These are phyloP conservation scores for Diversispora eburnea DNA, from an alignment of 192 early-diverging fungal species.

Conservation along the genomic window DNA sequence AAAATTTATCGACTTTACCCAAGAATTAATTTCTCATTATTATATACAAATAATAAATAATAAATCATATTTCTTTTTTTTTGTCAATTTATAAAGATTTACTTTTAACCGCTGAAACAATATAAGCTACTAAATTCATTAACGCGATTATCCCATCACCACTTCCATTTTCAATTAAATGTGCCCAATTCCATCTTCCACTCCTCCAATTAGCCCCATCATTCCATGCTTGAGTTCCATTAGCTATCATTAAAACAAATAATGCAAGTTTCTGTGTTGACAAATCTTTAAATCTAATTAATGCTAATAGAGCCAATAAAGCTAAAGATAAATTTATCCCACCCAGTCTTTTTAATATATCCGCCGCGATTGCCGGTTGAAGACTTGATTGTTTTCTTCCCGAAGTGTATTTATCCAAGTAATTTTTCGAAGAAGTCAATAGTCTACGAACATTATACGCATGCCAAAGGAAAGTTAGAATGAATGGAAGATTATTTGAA, in stretches of 20 bases:
- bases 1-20: too few species aligned
- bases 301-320: constrained; percentile 8
- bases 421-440: neutral
- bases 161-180: neutral
- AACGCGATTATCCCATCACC: neutral
- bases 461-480: constrained; percentile 18
- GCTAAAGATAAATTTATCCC: constrained; percentile 3
- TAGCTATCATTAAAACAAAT: neutral
- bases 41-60: too few species aligned
- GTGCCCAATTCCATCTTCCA: constrained; percentile 19
- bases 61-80: too few species aligned
- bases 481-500: constrained; percentile 22
- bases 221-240: neutral
- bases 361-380: constrained; percentile 2
- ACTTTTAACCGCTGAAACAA: constrained; percentile 6
- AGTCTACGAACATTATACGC: neutral
- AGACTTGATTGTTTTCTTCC: neutral
- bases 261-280: constrained; percentile 14
- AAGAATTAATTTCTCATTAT: too few species aligned
- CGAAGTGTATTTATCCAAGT: neutral
- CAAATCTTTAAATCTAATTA: constrained; percentile 10
- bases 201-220: constrained; percentile 16
- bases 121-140: constrained; percentile 16
- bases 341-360: constrained; percentile 1
- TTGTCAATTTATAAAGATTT: neutral